These are phyloP conservation scores for Sclerotinia trifoliorum DNA, from an alignment of 2,329 filamentous ascomycete species.

Conservation along the genomic window DNA sequence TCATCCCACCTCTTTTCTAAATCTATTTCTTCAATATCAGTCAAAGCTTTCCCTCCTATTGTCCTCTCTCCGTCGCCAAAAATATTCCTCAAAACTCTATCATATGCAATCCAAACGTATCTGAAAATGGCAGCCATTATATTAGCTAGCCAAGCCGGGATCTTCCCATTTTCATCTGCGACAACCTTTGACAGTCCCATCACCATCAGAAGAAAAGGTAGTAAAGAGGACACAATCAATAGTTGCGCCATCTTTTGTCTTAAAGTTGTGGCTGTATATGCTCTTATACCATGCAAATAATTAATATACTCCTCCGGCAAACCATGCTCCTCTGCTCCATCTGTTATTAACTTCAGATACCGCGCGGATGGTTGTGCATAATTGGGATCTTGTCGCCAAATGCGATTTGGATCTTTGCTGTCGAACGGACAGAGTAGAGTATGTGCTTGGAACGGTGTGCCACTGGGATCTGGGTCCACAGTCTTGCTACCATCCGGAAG, in stretches of 20 bases:
- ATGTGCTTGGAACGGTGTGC: constrained; percentile 73
- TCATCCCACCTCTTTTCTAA: constrained; percentile 21
- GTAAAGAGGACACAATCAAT: constrained; percentile 60
- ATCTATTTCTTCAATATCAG: constrained; percentile 25
- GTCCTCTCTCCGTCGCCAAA: constrained; percentile 88
- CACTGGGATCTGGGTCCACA: constrained; percentile 63
- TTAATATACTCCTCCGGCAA: constrained; percentile 74
- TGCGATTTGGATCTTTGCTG: constrained; percentile 8
- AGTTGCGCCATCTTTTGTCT: constrained; percentile 65
- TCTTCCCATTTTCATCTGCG: constrained; percentile 63
- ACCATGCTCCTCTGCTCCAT: constrained; percentile 76
- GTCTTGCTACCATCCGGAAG: constrained; percentile 56
- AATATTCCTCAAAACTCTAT: constrained; percentile 57
- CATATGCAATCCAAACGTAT: constrained; percentile 63
- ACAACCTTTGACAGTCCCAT: constrained; percentile 51
- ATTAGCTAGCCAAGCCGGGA: constrained; percentile 65
- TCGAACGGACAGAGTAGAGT: constrained; percentile 66
- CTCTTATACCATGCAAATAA: constrained; percentile 66
- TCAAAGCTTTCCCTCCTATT: constrained; percentile 24
- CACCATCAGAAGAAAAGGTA: constrained; percentile 56
- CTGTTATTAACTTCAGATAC: constrained; percentile 76
- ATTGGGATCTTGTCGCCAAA: constrained; percentile 59
- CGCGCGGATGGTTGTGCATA: constrained; percentile 82
- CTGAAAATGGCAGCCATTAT: constrained; percentile 54
- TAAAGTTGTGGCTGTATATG: constrained; percentile 67